Conservation (phyloP, 2,329 filamentous ascomycete genomes). For the Akanthomyces muscarius region DNA sequence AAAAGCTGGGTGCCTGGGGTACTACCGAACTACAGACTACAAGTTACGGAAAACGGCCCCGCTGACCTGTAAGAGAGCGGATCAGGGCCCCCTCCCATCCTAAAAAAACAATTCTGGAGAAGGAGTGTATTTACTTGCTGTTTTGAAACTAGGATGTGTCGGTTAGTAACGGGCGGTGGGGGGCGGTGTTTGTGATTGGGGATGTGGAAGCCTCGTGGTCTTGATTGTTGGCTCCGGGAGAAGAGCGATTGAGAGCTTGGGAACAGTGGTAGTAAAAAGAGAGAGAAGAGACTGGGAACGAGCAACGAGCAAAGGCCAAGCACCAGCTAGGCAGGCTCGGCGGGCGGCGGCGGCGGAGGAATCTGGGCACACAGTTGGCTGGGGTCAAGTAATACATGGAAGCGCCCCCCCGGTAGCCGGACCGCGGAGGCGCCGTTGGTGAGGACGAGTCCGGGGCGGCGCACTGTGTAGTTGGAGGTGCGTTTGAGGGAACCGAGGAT, state of each 20-base stretch:
- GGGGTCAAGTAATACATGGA: not conserved
- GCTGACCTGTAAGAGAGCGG: conserved; percentile 16
- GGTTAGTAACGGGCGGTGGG: not conserved
- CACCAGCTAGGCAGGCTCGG: not conserved
- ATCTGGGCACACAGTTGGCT: not conserved
- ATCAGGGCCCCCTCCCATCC: conserved; percentile 5
- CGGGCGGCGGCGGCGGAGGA: not conserved
- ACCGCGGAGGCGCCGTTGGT: conserved; percentile 5
- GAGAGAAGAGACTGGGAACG: not conserved
- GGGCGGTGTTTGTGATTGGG: not conserved
- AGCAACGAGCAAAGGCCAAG: not conserved
- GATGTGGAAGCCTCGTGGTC: not conserved
- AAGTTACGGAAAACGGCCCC: not conserved
- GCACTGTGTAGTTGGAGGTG: not conserved
- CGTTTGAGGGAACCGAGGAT: not conserved
- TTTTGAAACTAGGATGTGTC: conserved; percentile 1
- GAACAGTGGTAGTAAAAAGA: no score
- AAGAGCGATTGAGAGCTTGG: not conserved
- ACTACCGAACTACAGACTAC: not conserved
- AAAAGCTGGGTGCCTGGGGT: conserved; percentile 2
- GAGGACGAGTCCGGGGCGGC: not conserved
- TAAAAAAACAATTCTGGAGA: not conserved
- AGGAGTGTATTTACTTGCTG: not conserved
- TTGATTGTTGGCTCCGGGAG: not conserved
- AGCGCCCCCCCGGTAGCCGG: conserved; percentile 11